phyloP scores from a whole-genome alignment of 148 eudicot species.

The Rhododendron molle region DNA sequence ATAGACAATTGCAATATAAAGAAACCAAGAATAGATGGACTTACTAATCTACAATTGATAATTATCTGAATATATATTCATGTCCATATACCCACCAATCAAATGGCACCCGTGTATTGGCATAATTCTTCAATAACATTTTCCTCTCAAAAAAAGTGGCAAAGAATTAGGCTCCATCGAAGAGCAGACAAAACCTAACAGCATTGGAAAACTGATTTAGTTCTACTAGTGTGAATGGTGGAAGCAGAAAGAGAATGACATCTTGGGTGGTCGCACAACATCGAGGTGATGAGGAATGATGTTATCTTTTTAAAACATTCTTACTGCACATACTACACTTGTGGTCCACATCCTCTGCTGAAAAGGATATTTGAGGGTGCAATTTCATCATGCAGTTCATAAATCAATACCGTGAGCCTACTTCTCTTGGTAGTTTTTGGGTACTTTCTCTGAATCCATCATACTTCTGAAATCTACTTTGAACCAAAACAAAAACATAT shows the following conservation, averaged over 20 bases:
- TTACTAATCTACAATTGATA: not conserved
- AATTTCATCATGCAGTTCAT: not conserved
- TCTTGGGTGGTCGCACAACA: not conserved
- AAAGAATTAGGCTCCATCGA: not conserved
- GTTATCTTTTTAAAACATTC: not conserved
- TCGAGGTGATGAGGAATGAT: not conserved
- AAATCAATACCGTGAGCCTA: not conserved
- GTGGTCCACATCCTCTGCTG: not conserved
- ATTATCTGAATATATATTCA: not conserved
- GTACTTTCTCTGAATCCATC: not conserved
- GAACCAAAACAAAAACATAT: not conserved
- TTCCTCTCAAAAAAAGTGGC: not conserved
- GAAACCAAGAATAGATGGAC: constrained; percentile 7
- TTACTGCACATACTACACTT: not conserved
- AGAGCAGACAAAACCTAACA: not conserved
- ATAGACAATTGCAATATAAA: not conserved
- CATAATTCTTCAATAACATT: not conserved
- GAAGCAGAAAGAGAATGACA: not conserved
- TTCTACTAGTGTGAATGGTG: not conserved
- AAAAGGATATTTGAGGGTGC: not conserved
- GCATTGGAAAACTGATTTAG: not conserved
- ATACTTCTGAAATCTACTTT: not conserved
- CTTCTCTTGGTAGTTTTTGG: not conserved
- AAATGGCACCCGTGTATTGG: not conserved
- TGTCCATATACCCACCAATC: not conserved